A percentile compares a stretch with the other conserved stretches of the same genome.
Evolutionary conservation across 805 yeast species (phyloP).

Genomic region (Lachancea waltii): DNA sequence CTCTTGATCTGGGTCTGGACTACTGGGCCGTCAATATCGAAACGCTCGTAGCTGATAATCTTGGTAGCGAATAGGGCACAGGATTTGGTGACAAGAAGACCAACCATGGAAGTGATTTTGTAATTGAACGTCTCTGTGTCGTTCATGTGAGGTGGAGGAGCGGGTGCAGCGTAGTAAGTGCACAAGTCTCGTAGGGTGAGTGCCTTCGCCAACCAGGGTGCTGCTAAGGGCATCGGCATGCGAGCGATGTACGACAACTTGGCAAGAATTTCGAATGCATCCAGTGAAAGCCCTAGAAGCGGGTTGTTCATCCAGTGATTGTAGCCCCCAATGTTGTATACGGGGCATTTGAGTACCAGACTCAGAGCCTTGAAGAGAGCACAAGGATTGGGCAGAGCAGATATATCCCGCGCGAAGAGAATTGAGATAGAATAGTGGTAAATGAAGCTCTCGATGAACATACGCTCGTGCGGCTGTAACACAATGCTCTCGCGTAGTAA

Average conservation of each 20-base stretch:
- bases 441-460: constrained; percentile 40
- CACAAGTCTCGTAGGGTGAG: constrained; percentile 11
- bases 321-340: constrained; percentile 30
- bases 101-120: constrained; percentile 11
- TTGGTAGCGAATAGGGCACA: constrained; percentile 12
- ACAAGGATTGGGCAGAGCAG: constrained; percentile 39
- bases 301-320: constrained; percentile 39
- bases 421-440: constrained; percentile 38
- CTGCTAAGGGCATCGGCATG: constrained; percentile 13
- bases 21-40: background rate
- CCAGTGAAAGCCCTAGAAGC: constrained; percentile 35
- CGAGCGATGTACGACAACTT: constrained; percentile 36
- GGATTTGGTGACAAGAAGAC: constrained; percentile 11
- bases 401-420: constrained; percentile 32
- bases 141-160: constrained; percentile 1
- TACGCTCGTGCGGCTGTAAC: constrained; percentile 29
- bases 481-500: constrained; percentile 2
- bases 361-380: constrained; percentile 32
- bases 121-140: constrained; percentile 6
- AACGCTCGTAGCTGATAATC: constrained; percentile 9
- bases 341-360: constrained; percentile 30
- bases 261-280: constrained; percentile 34
- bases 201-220: constrained; percentile 10
- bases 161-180: constrained; percentile 11
- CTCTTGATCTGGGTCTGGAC: constrained; percentile 11